These are phyloP conservation scores for Phellinidium pouzarii DNA, from an alignment of 1,284 basidiomycete genomes.

Conservation along the genomic window DNA sequence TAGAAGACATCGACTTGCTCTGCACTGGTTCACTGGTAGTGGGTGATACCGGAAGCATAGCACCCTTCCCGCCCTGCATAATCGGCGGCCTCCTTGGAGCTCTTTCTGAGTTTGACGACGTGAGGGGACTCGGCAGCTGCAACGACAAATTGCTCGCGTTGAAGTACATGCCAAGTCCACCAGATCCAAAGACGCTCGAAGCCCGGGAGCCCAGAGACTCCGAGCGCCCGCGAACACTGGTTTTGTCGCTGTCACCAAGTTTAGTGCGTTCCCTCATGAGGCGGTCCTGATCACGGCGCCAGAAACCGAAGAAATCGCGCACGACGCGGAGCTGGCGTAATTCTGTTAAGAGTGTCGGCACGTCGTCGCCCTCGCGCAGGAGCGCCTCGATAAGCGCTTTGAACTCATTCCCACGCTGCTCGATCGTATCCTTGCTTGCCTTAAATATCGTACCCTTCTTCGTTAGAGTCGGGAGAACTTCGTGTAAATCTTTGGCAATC, in stretches of 20 bases:
- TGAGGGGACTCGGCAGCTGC: constrained; percentile 32
- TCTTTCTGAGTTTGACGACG: constrained; percentile 23
- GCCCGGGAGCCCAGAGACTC: constrained; percentile 21
- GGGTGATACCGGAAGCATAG: constrained; percentile 10
- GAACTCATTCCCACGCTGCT: constrained; percentile 56
- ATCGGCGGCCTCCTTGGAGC: constrained; percentile 10
- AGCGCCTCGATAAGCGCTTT: constrained; percentile 49
- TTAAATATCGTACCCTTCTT: constrained; percentile 69
- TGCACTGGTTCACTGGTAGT: constrained; percentile 1
- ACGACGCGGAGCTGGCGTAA: constrained; percentile 50
- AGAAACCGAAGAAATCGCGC: constrained; percentile 71
- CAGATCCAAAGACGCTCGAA: constrained; percentile 33
- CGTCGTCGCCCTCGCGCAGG: constrained; percentile 40
- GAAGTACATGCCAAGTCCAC: constrained; percentile 36
- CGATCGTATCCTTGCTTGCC: constrained; percentile 56
- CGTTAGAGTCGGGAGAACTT: constrained; percentile 55
- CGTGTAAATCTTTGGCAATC: constrained; percentile 59
- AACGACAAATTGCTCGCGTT: constrained; percentile 36
- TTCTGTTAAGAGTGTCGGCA: constrained; percentile 59
- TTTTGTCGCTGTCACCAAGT: constrained; percentile 24
- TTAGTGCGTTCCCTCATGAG: constrained; percentile 32
- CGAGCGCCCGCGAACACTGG: constrained; percentile 19
- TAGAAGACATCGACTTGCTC: neutral
- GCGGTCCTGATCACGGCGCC: constrained; percentile 63
- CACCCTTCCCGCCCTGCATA: constrained; percentile 14